Base-by-base conservation (phyloP, 2,329 filamentous ascomycete species). In the Alternaria alternata region DNA sequence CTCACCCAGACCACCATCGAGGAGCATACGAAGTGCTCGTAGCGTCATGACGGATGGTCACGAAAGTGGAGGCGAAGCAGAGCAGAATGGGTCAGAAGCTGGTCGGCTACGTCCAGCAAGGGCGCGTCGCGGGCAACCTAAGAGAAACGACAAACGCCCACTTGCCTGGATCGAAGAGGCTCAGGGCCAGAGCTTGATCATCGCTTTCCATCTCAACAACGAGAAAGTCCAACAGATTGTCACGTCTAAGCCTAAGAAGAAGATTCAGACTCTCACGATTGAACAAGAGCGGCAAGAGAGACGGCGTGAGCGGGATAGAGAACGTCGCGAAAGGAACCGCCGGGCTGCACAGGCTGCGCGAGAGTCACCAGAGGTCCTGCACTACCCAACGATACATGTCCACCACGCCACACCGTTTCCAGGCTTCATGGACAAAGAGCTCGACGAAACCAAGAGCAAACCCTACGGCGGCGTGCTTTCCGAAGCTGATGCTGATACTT, bases 391-490 rank as follows among this genome's bases (percentile, higher is more conserved):
- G 74, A 89, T 78, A 74, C 89, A 78, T 81, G 88, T 80, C 76
- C 87, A 72, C 20, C 94, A 92, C 73, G 88, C 88, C 1, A 90
- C 93, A 62, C 91, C 92, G 1, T 94, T 96, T 73, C 94, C 94
- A 70, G 92, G 92, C 0, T 94, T 97, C 66, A 91, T 91, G 62
- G 94, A 97, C 68, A 92, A 91, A 66, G 94, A 97, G 69, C 88
- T 88, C 18, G 94, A 97, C 61, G 94, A 98, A 71, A 83, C 89
- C 39, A 97, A 96, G 76, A 91, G 91, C 51, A 98, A 97, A 75
- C 95, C 95, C 0, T 99, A 98, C 67, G 95, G 95, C 28, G 95
- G 95, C 1, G 96, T 99, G 52, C 83, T 99, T 28, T 91, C 87
- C 0, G 94, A 98, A 77, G 84, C 85, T 0, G 94, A 99, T 76